Evolutionary conservation across 129 eudicot genomes (phyloP).

Genomic region (Erigeron canadensis): DNA sequence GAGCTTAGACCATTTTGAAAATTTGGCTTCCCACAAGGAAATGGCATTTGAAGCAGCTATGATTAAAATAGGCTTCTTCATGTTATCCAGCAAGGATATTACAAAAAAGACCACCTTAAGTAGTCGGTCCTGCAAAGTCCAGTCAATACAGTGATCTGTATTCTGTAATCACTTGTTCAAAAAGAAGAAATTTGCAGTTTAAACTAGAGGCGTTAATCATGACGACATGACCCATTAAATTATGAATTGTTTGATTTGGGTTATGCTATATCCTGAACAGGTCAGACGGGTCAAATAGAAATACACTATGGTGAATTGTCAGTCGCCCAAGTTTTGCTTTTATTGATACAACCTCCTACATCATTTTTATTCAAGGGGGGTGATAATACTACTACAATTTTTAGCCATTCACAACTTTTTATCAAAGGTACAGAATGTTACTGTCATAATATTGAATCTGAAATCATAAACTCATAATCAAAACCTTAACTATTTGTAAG

Average conservation of each 20-base stretch:
- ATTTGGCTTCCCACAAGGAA: slow-evolving; percentile 44
- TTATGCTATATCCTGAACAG: background rate
- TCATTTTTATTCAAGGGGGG: background rate
- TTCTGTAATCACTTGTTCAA: background rate
- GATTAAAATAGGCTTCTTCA: slow-evolving; percentile 34
- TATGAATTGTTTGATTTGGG: background rate
- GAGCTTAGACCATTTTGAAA: slow-evolving; percentile 34
- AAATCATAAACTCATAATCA: no score
- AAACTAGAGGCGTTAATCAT: no score
- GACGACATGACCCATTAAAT: background rate
- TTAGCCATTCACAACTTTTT: no score
- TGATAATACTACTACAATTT: no score
- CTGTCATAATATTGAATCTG: no score
- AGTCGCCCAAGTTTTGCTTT: background rate
- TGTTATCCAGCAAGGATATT: slow-evolving; percentile 31
- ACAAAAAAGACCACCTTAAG: slow-evolving; percentile 41
- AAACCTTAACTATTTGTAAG: no score
- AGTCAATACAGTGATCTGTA: background rate
- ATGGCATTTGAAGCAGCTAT: slow-evolving; percentile 31
- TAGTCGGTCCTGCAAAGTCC: slow-evolving; percentile 41
- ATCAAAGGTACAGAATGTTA: no score
- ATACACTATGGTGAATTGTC: no score
- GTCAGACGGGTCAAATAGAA: background rate
- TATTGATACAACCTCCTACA: background rate
- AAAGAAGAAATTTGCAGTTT: slow-evolving; percentile 32